Evolutionary conservation across 495 filamentous ascomycete species (phyloP), one percentile per base, ranked within the genome.

Genomic region (Xylaria cubensis): DNA sequence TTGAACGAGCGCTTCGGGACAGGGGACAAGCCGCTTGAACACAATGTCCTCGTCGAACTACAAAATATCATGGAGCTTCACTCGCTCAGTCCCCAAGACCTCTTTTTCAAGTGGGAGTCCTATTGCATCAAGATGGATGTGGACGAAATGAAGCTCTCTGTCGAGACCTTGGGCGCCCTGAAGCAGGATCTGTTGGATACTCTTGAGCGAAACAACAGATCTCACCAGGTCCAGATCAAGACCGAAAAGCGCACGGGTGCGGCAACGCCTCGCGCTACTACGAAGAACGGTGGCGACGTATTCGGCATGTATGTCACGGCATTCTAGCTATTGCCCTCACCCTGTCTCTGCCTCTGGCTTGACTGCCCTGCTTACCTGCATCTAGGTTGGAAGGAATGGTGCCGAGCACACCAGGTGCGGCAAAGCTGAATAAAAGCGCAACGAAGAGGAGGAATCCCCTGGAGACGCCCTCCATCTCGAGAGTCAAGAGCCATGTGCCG

Each of bases 91-190:
- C 85, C 88, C 34, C 88, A 97, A 77, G 95, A 99, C 75, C 85
- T 98, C 21, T 97, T 92, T 79, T 98, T 90, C 88, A 97, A 98
- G 88, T 99, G 96, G 96, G 95, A 99, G 76, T 93, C 93, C 0
- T 98, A 97, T 85, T 92, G 90, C 78, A 91, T 99, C 74, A 97
- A 95, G 83, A 96, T 98, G 92, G 86, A 85, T 24, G 76, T 86
- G 48, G 92, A 95, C 26, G 90, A 94, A 72, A 90, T 88, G 53
- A 92, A 88, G 64, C 78, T 95, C 68, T 88, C 90, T 71, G 78
- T 94, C 34, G 86, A 91, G 21, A 92, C 87, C 0, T 87, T 92
- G 51, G 85, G 90, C 67, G 86, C 88, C 53, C 93, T 99, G 73
- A 97, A 97, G 80, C 91, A 93, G 77, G 91, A 95, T 82, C 82